A percentile compares a stretch with the other conserved stretches of the same genome.
Evolutionary conservation across 768 basidiomycete genomes (phyloP).

Genomic region (Myochromella boudieri): DNA sequence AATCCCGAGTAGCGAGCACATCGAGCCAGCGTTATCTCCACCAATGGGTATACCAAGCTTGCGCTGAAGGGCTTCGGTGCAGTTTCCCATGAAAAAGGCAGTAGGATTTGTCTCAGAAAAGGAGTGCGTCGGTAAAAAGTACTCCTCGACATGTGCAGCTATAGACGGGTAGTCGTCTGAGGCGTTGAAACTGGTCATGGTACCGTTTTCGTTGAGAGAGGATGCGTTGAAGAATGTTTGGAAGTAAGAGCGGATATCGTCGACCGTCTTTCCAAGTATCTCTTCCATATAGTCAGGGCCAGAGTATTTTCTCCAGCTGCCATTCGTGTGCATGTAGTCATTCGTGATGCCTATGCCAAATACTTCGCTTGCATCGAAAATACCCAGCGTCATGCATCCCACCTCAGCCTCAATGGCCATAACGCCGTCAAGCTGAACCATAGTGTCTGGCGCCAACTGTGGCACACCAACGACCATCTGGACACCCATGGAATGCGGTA

Average conservation of each 20-base stretch:
- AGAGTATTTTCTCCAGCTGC: conserved; percentile 15
- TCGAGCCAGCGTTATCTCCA: background rate
- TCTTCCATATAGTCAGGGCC: conserved; percentile 20
- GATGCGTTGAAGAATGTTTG: conserved; percentile 19
- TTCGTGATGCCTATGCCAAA: background rate
- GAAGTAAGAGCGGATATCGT: conserved; percentile 17
- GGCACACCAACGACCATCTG: conserved; percentile 19
- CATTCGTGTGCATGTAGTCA: conserved; percentile 7
- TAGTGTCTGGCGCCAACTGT: conserved; percentile 8
- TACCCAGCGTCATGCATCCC: conserved; percentile 18
- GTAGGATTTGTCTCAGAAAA: background rate
- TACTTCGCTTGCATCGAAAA: background rate
- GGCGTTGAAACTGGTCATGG: conserved; percentile 6
- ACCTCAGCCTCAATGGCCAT: conserved; percentile 20
- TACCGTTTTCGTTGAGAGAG: conserved; percentile 6
- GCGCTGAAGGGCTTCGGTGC: conserved; percentile 7
- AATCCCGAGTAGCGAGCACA: conserved; percentile 14
- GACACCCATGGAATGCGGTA: conserved; percentile 16
- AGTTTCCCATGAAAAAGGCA: conserved; percentile 11
- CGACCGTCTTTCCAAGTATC: conserved; percentile 17
- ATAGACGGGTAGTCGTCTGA: background rate
- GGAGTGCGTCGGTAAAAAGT: background rate
- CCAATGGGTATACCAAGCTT: conserved; percentile 6
- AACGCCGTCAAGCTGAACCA: conserved; percentile 15
- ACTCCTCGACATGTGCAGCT: conserved; percentile 8